Conservation (phyloP, 345 rosid species). For the Lenwebbia sp. region DNA sequence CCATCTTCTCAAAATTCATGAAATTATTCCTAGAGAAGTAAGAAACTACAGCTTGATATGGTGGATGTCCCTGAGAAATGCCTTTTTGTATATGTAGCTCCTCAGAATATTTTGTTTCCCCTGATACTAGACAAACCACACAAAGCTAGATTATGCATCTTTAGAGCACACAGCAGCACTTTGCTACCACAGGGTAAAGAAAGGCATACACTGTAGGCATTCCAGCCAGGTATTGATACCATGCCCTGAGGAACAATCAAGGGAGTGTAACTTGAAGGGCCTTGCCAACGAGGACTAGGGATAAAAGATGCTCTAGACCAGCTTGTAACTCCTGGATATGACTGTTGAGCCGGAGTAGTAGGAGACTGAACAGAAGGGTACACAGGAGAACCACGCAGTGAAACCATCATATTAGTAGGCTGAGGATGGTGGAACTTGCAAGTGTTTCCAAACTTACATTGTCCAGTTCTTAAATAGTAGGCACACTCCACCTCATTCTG, state of each 20-base stretch:
- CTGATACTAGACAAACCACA: neutral
- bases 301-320: constrained; percentile 92
- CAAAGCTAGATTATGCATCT: neutral
- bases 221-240: constrained; percentile 93
- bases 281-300: constrained; percentile 95
- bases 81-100: neutral
- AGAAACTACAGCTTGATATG: neutral
- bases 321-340: constrained; percentile 49
- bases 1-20: neutral
- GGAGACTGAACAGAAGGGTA: constrained; percentile 71
- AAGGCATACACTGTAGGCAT: constrained; percentile 6
- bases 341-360: constrained; percentile 64
- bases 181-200: neutral
- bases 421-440: constrained; percentile 98
- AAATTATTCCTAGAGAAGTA: neutral
- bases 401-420: constrained; percentile 75
- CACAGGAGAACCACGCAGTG: constrained; percentile 60
- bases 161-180: neutral
- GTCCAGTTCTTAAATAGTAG: constrained; percentile 92
- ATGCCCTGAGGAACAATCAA: constrained; percentile 83
- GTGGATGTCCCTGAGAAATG: neutral
- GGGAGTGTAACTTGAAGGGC: constrained; percentile 75
- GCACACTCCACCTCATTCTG: constrained; percentile 91
- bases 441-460: constrained; percentile 87
- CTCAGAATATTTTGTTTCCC: neutral